These are phyloP conservation scores for Nannizzia gypsea DNA, from an alignment of 2,329 filamentous ascomycete species.

Conservation along the genomic window DNA sequence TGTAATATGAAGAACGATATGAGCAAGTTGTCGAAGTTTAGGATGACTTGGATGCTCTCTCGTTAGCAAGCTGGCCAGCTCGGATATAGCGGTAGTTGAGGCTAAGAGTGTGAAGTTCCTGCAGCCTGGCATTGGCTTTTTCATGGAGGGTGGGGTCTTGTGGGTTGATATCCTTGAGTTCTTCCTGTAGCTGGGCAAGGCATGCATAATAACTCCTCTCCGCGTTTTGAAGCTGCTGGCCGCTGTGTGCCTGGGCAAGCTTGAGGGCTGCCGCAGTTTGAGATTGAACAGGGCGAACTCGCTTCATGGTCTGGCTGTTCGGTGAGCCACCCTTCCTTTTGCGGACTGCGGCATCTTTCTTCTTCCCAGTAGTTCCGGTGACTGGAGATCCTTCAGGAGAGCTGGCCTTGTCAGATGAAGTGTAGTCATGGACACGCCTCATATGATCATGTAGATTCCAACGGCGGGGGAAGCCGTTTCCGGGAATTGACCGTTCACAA, in stretches of 20 bases:
- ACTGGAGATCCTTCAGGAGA: conserved; percentile 31
- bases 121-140: conserved; percentile 34
- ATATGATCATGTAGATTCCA: conserved; percentile 98
- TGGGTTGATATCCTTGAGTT: conserved; percentile 29
- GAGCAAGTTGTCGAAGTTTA: neutral
- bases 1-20: neutral
- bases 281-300: conserved; percentile 29
- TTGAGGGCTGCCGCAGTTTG: conserved; percentile 27
- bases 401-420: conserved; percentile 31
- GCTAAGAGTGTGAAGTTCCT: conserved; percentile 33
- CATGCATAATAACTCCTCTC: conserved; percentile 34
- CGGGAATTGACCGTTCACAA: conserved; percentile 69
- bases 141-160: conserved; percentile 33
- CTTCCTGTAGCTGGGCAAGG: conserved; percentile 29
- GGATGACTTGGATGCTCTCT: conserved; percentile 11
- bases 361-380: conserved; percentile 19
- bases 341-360: conserved; percentile 29
- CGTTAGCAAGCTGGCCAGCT: conserved; percentile 29
- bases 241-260: conserved; percentile 24
- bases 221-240: conserved; percentile 32
- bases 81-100: conserved; percentile 34
- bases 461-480: conserved; percentile 83
- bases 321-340: conserved; percentile 29
- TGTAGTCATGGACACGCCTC: conserved; percentile 73
- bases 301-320: conserved; percentile 32